Evolutionary conservation across 176 grass and related monocot genomes (phyloP).

Genomic region (Elymus sibiricus): DNA sequence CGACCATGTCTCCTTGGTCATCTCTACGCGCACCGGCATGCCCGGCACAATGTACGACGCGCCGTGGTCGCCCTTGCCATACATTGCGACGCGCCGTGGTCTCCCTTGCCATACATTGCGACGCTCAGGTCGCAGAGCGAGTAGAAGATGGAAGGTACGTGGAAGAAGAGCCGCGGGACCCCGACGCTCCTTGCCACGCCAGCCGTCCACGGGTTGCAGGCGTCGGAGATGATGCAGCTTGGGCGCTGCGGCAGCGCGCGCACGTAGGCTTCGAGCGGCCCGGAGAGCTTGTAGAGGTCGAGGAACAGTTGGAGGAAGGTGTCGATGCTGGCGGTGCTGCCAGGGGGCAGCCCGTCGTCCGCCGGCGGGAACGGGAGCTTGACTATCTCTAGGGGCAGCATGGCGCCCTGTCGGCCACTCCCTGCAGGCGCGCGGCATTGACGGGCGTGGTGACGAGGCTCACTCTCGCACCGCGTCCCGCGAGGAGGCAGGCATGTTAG

Average conservation of each 20-base stretch:
- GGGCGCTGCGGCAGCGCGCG: neutral
- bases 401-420: constrained; percentile 23
- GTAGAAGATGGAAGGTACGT: constrained; percentile 32
- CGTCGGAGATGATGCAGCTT: constrained; percentile 46
- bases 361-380: constrained; percentile 30
- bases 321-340: constrained; percentile 18
- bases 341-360: constrained; percentile 14
- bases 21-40: constrained; percentile 36
- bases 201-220: constrained; percentile 41
- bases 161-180: constrained; percentile 44
- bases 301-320: constrained; percentile 14
- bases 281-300: constrained; percentile 16
- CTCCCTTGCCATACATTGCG: neutral
- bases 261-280: constrained; percentile 32
- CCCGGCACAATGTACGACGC: constrained; percentile 17
- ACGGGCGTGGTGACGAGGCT: constrained; percentile 46
- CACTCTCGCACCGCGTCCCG: constrained; percentile 12
- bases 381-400: constrained; percentile 35
- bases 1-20: constrained; percentile 3
- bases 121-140: constrained; percentile 22
- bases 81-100: too few species aligned
- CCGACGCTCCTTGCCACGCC: constrained; percentile 4
- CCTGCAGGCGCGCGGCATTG: constrained; percentile 38
- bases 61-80: neutral
- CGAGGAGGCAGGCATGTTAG: too few species aligned